Evolutionary conservation across 2,329 filamentous ascomycete genomes (phyloP), one percentile per base, ranked within the genome.

Genomic region (Lasiodiplodia sp.): DNA sequence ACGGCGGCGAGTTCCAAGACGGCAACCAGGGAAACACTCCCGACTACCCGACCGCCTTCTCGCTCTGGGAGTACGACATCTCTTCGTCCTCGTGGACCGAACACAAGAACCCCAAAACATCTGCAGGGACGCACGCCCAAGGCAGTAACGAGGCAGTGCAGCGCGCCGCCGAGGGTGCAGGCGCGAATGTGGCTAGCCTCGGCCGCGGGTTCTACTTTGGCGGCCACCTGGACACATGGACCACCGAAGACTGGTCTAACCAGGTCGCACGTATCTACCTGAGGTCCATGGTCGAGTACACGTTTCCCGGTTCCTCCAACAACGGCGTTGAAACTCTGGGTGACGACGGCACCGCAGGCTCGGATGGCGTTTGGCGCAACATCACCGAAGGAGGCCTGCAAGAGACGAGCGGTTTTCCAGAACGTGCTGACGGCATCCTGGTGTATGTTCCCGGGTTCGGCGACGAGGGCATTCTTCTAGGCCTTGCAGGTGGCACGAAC

Each of bases 381-480:
- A 90, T 94, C 72, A 94, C 91, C 0, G 80, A 90, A 73, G 91
- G 89, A 18, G 90, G 91, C 4, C 81, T 91, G 12, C 91, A 93
- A 76, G 85, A 86, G 37, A 83, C 84, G 38, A 85, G 87, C 1
- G 89, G 87, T 0, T 94, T 94, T 74, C 88, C 90, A 0, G 89
- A 92, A 75, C 84, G 92, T 63, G 92, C 92, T 1, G 92, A 94
- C 77, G 91, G 91, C 11, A 84, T 89, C 2, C 80, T 94, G 64
- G 85, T 92, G 0, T 93, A 91, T 74, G 85, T 97, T 0, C 93
- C 93, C 1, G 91, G 91, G 0, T 92, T 94, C 55, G 92, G 92
- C 3, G 81, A 86, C 18, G 83, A 93, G 73, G 93, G 93, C 1
- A 89, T 96, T 55, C 82, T 97, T 10, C 85, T 97, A 0, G 91